Base-by-base conservation (phyloP, 345 rosid species). In the Moricandia moricandioides region DNA sequence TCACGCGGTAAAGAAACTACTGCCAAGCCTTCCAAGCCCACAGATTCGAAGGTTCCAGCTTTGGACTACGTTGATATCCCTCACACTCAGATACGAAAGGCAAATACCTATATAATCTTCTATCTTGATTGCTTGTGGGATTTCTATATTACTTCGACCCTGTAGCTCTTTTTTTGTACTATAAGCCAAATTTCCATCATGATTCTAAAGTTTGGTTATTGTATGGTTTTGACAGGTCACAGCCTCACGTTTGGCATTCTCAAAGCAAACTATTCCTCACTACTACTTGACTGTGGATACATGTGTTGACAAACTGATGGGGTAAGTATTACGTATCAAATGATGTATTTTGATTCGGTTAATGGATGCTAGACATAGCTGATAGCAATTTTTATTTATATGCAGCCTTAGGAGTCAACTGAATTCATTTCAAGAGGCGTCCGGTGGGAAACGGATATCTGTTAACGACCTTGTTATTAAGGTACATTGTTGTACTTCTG, bases 231-330 rank as follows among this genome's bases (percentile, higher is more conserved):
- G 77, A 84, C 85, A 95, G 99, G 77, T 95, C 75, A 95, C 98
- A 13, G 97, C 99, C 73, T 89, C 96, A 58, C 91, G 98, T 70
- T 84, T 95, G 76, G 80, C 92, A 77, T 76, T 88, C 80, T 95
- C 99, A 11, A 95, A 95, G 88, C 98, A 95, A 77, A 92, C 96
- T 2, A 92, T 95, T 78, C 98, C 99, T 51, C 99, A 92, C 83
- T 95, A 92, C 82, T 95, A 95, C 81, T 66, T 95, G 75, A 88
- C 97, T 1, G 97, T 92, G 12, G 99, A 95, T 85, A 69, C 92
- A 72, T 86, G 94, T 76, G 98, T 95, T 72, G 99, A 92, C 88
- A 90, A 86, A 84, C 89, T 95, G 45, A 85, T 88, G 90, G 83
- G 81, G 98, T 95, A 74, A 86, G 87, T 77, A 62, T 66, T 16